Conservation (phyloP, 192 early-diverging fungal species). For the Cetraspora pellucida region DNA sequence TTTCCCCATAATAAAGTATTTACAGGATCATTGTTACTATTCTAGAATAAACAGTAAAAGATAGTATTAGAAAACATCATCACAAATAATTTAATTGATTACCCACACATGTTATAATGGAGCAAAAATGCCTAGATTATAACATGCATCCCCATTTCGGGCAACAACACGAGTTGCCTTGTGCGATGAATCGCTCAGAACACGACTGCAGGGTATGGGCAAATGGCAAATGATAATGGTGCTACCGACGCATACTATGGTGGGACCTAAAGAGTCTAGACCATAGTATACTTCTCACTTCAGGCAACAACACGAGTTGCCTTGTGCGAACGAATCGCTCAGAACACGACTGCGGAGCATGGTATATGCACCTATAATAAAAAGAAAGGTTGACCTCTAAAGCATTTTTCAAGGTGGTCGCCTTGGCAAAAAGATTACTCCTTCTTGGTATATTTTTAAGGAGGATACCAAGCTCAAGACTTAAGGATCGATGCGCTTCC, state of each 20-base stretch:
- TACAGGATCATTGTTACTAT: not conserved
- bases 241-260: slow-evolving; percentile 17
- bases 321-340: slow-evolving; percentile 30
- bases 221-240: slow-evolving; percentile 7
- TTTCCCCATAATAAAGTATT: slow-evolving; percentile 13
- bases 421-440: not conserved
- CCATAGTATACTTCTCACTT: slow-evolving; percentile 27
- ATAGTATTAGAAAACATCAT: not conserved
- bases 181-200: slow-evolving; percentile 21
- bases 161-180: slow-evolving; percentile 16
- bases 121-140: slow-evolving; percentile 20
- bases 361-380: slow-evolving; percentile 23
- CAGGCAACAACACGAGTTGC: slow-evolving; percentile 20
- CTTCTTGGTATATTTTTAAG: slow-evolving; percentile 4
- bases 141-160: slow-evolving; percentile 24
- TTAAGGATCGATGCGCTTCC: not conserved
- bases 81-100: not conserved
- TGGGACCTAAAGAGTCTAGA: slow-evolving; percentile 18
- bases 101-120: not conserved
- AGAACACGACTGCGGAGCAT: slow-evolving; percentile 28
- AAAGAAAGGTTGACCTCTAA: slow-evolving; percentile 4
- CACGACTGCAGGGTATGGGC: slow-evolving; percentile 17
- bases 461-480: slow-evolving; percentile 18
- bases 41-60: not conserved
- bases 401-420: slow-evolving; percentile 11